A percentile compares a stretch with the other conserved stretches of the same genome.
Conservation (phyloP, 2,329 filamentous ascomycete species). For the Penicillium vulpinum region DNA sequence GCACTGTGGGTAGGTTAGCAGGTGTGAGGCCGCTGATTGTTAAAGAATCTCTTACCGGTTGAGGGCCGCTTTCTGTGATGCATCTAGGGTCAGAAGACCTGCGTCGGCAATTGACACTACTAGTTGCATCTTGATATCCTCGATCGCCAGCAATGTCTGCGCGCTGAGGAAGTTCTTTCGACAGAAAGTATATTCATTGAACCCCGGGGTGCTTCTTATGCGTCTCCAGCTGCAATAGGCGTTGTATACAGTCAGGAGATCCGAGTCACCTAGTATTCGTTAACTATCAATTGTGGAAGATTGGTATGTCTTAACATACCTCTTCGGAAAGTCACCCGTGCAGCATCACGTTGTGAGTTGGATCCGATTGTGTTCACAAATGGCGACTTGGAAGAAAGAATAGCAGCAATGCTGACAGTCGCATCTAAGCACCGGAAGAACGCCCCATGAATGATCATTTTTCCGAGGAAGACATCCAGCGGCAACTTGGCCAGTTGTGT, state of each 20-base stretch:
- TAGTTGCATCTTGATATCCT: slow-evolving; percentile 92
- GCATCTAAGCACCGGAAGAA: slow-evolving; percentile 92
- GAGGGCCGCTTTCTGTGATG: slow-evolving; percentile 69
- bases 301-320: slow-evolving; percentile 38
- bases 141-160: slow-evolving; percentile 88
- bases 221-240: slow-evolving; percentile 88
- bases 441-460: slow-evolving; percentile 81
- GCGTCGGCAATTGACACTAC: slow-evolving; percentile 82
- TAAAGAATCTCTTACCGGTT: slow-evolving; percentile 53
- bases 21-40: background rate
- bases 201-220: slow-evolving; percentile 68
- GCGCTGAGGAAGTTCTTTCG: slow-evolving; percentile 88
- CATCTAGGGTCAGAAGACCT: slow-evolving; percentile 73
- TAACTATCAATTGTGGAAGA: slow-evolving; percentile 8
- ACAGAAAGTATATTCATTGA: slow-evolving; percentile 85
- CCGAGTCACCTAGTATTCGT: slow-evolving; percentile 67
- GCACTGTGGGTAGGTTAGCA: slow-evolving; percentile 35
- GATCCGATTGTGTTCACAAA: slow-evolving; percentile 86
- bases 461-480: slow-evolving; percentile 90
- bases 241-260: slow-evolving; percentile 89
- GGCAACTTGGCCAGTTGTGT: slow-evolving; percentile 84
- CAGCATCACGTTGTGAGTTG: slow-evolving; percentile 76
- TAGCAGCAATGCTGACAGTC: slow-evolving; percentile 85
- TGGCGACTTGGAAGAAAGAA: slow-evolving; percentile 90
- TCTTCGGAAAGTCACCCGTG: slow-evolving; percentile 74